A percentile compares a stretch with the other conserved stretches of the same genome.
Conservation (phyloP, 305 asterid genomes). For the Fraxinus platypoda region DNA sequence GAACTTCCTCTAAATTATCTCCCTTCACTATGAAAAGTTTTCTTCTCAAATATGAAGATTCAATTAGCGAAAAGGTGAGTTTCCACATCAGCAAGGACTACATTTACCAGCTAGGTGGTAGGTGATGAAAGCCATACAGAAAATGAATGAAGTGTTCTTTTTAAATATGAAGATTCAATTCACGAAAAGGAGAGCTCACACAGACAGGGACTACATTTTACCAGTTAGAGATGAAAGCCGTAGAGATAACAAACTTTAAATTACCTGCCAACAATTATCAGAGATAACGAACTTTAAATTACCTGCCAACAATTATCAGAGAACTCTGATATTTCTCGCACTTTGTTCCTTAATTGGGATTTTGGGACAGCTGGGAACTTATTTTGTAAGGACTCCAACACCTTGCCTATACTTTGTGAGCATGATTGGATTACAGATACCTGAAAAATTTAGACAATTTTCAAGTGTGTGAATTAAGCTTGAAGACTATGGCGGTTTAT, state of each 20-base stretch:
- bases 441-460: conserved; percentile 35
- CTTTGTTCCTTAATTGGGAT: conserved; percentile 68
- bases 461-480: neutral
- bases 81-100: neutral
- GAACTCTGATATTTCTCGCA: conserved; percentile 75
- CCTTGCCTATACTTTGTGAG: conserved; percentile 55
- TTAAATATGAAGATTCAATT: conserved; percentile 5
- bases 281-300: conserved; percentile 7
- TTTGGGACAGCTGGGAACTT: conserved; percentile 63
- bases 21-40: neutral
- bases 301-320: conserved; percentile 89
- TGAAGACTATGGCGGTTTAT: neutral
- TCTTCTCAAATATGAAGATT: neutral
- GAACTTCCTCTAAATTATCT: neutral
- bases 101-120: neutral
- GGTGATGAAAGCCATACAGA: neutral
- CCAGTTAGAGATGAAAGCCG: neutral
- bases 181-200: neutral
- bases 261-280: conserved; percentile 88
- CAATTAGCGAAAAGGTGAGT: neutral
- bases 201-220: neutral
- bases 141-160: neutral
- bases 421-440: conserved; percentile 60
- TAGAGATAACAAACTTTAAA: conserved; percentile 1
- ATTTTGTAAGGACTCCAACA: conserved; percentile 51